Evolutionary conservation across 2,329 filamentous ascomycete genomes (phyloP), one percentile per base, ranked within the genome.

Genomic region (Epichloe elymi): DNA sequence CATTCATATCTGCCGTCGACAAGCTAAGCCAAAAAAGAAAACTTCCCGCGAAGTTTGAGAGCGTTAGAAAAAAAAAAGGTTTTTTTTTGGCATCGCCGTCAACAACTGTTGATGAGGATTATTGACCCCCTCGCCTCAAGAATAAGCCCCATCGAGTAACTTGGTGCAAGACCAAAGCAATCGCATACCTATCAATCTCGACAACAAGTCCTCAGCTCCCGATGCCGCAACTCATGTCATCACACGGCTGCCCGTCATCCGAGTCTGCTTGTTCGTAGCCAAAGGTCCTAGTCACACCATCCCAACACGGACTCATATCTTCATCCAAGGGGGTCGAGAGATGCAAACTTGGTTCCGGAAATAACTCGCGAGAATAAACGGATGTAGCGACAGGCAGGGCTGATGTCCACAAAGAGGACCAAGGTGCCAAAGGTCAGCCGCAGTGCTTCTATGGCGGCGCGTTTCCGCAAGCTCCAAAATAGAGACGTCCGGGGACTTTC

Each of bases 81-180:
- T 7, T 26, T 12, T 19, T n/a, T 38, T 33, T 48, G 53, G 57
- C 54, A 60, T 58, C 57, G 54, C 41, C 45, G 42, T 49, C 52
- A 49, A 43, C 30, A 46, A 47, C 20, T 7, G 19, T n/a, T n/a
- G 53, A 55, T 49, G 51, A 51, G 40, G 50, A 58, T 55, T 40
- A n/a, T 49, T 54, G 50, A 70, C 72, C 86, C 85, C 86, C 88
- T 95, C 89, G 90, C 86, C 79, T 89, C 91, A 86, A 96, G 88
- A 96, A 95, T 97, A 89, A 96, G 91, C 91, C 91, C 91, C 91
- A 95, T 97, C 89, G 90, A 95, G 91, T 97, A 94, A 95, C 87
- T 77, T 71, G 68, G 72, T 60, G 5, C 38, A 71, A 62, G 65
- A 59, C 55, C 64, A 60, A 66, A 73, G 86, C 88, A 95, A 96